A percentile compares a stretch with the other conserved stretches of the same genome.
Evolutionary conservation across 768 basidiomycete species (phyloP).

Genomic region (Leccinum sublutescens): DNA sequence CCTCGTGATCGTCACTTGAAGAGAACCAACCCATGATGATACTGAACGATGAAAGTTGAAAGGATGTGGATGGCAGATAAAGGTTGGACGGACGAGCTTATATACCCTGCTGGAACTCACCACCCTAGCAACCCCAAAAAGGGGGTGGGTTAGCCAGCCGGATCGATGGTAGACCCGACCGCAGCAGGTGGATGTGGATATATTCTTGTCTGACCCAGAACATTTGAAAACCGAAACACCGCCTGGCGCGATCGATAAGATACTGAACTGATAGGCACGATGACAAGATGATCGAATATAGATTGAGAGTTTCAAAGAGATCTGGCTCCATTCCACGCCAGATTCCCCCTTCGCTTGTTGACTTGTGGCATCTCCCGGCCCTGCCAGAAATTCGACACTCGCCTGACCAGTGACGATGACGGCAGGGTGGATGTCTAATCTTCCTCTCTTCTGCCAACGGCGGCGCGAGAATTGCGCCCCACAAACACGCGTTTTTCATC

Average conservation of each 20-base stretch:
- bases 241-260: constrained; percentile 20
- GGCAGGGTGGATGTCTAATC: not conserved
- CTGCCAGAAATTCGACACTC: not conserved
- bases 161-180: not conserved
- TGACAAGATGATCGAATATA: constrained; percentile 6
- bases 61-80: not conserved
- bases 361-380: not conserved
- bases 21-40: constrained; percentile 16
- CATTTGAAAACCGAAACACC: constrained; percentile 9
- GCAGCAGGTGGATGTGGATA: constrained; percentile 6
- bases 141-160: not conserved
- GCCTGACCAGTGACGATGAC: not conserved
- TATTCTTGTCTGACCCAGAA: constrained; percentile 9
- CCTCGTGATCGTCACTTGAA: not conserved
- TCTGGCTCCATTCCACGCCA: not conserved
- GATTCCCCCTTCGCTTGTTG: not conserved
- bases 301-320: not conserved
- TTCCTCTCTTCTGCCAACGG: not conserved
- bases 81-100: constrained; percentile 4
- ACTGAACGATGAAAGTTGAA: not conserved
- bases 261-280: constrained; percentile 16
- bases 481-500: not conserved
- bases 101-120: constrained; percentile 15
- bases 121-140: constrained; percentile 17
- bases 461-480: not conserved